Conservation (phyloP, 1,284 basidiomycete species). For the Sporisorium scitamineum region DNA sequence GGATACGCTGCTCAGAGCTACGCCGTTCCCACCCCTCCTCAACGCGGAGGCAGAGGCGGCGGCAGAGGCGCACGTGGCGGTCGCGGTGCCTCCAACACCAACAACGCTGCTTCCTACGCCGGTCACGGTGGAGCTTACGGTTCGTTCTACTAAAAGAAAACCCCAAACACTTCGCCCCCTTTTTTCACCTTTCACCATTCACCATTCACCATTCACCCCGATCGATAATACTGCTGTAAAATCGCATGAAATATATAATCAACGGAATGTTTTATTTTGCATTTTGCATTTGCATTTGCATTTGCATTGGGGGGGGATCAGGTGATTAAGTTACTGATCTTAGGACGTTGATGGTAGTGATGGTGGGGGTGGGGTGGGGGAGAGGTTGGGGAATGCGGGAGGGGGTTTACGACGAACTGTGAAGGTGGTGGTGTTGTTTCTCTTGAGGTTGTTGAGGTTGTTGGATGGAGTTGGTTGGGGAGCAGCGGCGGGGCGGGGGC, state of each 20-base stretch:
- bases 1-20: conserved; percentile 19
- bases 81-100: conserved; percentile 1
- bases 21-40: conserved; percentile 9
- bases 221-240: no score
- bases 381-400: neutral
- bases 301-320: no score
- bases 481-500: no score
- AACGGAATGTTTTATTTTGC: no score
- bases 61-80: conserved; percentile 17
- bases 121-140: conserved; percentile 43
- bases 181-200: neutral
- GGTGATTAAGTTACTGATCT: no score
- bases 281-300: no score
- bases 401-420: conserved; percentile 16
- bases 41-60: conserved; percentile 15
- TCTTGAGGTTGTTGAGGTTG: neutral
- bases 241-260: no score
- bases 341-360: no score
- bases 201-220: no score
- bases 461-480: no score
- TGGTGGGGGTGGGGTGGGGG: no score
- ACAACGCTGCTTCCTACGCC: conserved; percentile 18
- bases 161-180: neutral
- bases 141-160: conserved; percentile 21
- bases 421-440: neutral